phyloP scores from a whole-genome alignment of 768 basidiomycete species.

The Dioszegia hungarica region DNA sequence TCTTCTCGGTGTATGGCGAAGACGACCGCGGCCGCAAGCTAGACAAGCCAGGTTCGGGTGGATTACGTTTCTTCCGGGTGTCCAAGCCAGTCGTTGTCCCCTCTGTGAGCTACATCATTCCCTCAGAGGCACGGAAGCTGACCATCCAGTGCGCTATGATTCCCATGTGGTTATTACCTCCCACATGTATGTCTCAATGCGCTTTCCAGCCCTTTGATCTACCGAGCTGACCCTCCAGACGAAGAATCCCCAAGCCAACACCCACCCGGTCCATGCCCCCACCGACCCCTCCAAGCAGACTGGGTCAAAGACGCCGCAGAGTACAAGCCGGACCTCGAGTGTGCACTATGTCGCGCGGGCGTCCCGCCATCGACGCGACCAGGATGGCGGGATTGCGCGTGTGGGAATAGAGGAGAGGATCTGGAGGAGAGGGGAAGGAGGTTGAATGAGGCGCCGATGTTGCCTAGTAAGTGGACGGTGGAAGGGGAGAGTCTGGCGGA shows the following conservation, averaged over 20 bases:
- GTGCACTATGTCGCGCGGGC: constrained; percentile 2
- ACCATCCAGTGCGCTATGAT: constrained; percentile 17
- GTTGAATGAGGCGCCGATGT: constrained; percentile 9
- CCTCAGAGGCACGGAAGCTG: background rate
- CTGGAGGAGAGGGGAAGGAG: constrained; percentile 16
- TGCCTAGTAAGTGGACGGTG: constrained; percentile 1
- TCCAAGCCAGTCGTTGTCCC: constrained; percentile 18
- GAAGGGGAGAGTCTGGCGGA: constrained; percentile 3
- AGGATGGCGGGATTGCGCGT: constrained; percentile 23
- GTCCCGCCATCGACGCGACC: constrained; percentile 11
- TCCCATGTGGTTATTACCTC: constrained; percentile 11
- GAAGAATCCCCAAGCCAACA: background rate
- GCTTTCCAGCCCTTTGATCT: background rate
- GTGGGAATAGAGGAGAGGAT: constrained; percentile 16
- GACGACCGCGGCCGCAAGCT: constrained; percentile 16
- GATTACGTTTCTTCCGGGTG: constrained; percentile 22
- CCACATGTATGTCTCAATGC: constrained; percentile 10
- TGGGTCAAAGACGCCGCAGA: constrained; percentile 6
- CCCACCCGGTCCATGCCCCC: constrained; percentile 4
- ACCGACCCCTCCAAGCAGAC: constrained; percentile 7
- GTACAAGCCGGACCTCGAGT: constrained; percentile 5
- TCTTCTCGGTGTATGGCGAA: constrained; percentile 29
- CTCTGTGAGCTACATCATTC: constrained; percentile 16
- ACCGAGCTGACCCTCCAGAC: background rate
- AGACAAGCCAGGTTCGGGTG: constrained; percentile 11